phyloP scores from a whole-genome alignment of 345 rosid species.

The Turritis glabra region DNA sequence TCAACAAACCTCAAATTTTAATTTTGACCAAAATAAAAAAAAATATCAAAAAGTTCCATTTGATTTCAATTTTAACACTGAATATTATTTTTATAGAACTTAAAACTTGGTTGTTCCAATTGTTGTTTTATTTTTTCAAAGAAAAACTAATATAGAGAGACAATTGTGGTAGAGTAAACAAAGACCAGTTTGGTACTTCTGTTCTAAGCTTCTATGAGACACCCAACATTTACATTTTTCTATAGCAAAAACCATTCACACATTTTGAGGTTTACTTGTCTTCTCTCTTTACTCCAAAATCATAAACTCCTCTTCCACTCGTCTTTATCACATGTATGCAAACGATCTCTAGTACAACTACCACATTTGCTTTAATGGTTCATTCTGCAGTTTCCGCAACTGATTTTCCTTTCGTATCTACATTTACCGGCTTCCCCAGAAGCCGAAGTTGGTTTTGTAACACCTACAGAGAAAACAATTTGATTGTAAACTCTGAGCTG shows the following conservation, averaged over 20 bases:
- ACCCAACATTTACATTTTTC: constrained; percentile 13
- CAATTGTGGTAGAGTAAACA: not conserved
- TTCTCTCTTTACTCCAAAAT: constrained; percentile 6
- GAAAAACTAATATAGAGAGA: not conserved
- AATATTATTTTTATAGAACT: too few species aligned
- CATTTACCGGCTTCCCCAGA: constrained; percentile 6
- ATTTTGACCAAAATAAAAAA: too few species aligned
- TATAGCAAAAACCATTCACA: constrained; percentile 11
- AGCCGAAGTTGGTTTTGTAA: constrained; percentile 22
- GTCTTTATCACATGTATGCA: not conserved
- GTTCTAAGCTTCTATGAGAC: not conserved
- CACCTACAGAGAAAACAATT: constrained; percentile 20
- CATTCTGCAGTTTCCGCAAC: constrained; percentile 27
- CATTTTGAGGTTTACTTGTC: not conserved
- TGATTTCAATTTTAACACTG: too few species aligned
- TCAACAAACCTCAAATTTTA: too few species aligned
- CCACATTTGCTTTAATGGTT: constrained; percentile 7
- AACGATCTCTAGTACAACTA: not conserved
- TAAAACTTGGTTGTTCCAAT: not conserved
- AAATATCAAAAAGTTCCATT: too few species aligned
- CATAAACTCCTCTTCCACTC: not conserved
- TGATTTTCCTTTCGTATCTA: constrained; percentile 34
- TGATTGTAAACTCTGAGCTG: not conserved
- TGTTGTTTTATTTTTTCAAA: not conserved
- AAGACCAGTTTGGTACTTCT: not conserved